Evolutionary conservation across 176 grass and related monocot species (phyloP).

Genomic region (Canna indica): DNA sequence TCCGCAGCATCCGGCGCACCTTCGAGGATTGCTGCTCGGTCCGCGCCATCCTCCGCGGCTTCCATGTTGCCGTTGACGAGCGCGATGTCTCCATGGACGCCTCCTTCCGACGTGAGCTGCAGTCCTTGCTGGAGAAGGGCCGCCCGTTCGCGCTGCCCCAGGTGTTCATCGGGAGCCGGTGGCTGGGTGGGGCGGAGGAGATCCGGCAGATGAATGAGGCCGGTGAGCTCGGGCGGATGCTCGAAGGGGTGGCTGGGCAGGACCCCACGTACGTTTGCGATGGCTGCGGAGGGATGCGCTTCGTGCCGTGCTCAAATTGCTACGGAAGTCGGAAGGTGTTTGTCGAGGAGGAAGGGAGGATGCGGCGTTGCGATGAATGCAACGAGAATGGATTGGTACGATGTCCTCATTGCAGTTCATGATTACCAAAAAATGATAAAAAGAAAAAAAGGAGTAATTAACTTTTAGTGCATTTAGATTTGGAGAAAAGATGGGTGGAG

Average conservation of each 20-base stretch:
- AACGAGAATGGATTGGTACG: conserved; percentile 97
- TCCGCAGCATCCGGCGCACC: conserved; percentile 85
- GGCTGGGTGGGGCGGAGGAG: conserved; percentile 69
- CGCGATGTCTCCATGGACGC: conserved; percentile 93
- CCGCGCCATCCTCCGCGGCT: conserved; percentile 78
- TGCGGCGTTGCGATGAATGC: conserved; percentile 55
- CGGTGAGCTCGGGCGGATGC: conserved; percentile 53
- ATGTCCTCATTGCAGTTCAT: conserved; percentile 52
- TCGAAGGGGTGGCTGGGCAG: conserved; percentile 63
- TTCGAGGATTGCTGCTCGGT: conserved; percentile 68
- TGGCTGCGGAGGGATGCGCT: conserved; percentile 72
- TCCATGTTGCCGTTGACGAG: conserved; percentile 79
- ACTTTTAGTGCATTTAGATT: not conserved
- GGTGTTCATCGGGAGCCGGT: conserved; percentile 52
- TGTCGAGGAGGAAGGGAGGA: conserved; percentile 52
- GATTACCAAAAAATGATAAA: not conserved
- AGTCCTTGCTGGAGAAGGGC: conserved; percentile 36
- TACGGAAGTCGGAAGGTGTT: conserved; percentile 76
- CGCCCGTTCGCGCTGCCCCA: conserved; percentile 61
- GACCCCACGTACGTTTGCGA: conserved; percentile 83
- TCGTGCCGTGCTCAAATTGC: conserved; percentile 66
- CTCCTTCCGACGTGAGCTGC: conserved; percentile 61
- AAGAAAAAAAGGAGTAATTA: not conserved
- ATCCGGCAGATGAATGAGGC: conserved; percentile 65
- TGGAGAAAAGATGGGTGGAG: not conserved